Evolutionary conservation across 805 yeast species (phyloP).

Genomic region (Starmerella sp.): DNA sequence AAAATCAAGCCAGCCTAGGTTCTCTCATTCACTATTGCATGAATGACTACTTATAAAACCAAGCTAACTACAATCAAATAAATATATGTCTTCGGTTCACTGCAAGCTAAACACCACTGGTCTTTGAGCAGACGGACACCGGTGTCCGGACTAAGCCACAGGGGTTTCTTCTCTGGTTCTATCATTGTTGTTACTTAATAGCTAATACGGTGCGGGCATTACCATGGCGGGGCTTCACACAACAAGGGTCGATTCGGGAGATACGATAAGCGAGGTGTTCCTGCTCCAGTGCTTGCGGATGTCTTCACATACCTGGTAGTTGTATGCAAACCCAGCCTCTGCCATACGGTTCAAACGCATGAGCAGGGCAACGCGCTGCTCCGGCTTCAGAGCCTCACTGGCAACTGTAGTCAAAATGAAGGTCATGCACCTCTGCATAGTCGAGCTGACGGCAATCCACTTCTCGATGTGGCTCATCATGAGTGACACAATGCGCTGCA

Average conservation of each 20-base stretch:
- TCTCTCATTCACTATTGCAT: too few relatives aligned
- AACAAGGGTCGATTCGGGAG: slow-evolving; percentile 19
- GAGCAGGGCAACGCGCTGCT: slow-evolving; percentile 31
- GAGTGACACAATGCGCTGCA: slow-evolving; percentile 39
- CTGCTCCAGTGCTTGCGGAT: slow-evolving; percentile 46
- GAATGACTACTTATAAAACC: too few relatives aligned
- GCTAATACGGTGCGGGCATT: too few relatives aligned
- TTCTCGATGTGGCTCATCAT: slow-evolving; percentile 32
- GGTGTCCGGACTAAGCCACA: too few relatives aligned
- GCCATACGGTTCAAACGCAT: slow-evolving; percentile 35
- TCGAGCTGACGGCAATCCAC: slow-evolving; percentile 36
- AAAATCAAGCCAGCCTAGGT: too few relatives aligned
- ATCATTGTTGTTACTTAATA: not conserved
- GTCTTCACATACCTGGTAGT: slow-evolving; percentile 37
- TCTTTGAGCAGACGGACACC: too few relatives aligned
- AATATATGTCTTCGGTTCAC: too few relatives aligned
- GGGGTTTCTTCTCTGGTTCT: not conserved
- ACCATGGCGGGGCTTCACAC: not conserved
- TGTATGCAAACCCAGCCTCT: slow-evolving; percentile 36
- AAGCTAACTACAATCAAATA: too few relatives aligned
- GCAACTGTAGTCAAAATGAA: slow-evolving; percentile 50
- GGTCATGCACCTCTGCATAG: slow-evolving; percentile 46
- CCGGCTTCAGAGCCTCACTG: slow-evolving; percentile 40
- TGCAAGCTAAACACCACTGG: too few relatives aligned
- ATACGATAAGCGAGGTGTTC: slow-evolving; percentile 34